phyloP scores from a whole-genome alignment of 148 eudicot species.

The Limonium bicolor region DNA sequence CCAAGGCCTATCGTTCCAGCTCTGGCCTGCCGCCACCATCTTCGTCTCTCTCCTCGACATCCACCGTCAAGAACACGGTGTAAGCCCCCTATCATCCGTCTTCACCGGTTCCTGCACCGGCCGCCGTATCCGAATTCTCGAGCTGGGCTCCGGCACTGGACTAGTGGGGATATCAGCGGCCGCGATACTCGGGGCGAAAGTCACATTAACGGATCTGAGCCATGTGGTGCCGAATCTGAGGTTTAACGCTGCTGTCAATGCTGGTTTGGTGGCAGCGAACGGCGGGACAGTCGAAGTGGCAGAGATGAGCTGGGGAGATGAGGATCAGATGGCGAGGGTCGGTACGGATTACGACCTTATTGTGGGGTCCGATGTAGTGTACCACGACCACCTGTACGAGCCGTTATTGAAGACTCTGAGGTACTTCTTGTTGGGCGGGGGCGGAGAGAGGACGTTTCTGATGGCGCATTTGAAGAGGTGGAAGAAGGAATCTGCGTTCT shows the following conservation, averaged over 20 bases:
- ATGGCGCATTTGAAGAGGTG: slow-evolving; percentile 88
- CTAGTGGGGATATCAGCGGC: slow-evolving; percentile 70
- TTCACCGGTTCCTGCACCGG: not conserved
- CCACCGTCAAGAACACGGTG: slow-evolving; percentile 2
- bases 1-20: slow-evolving; percentile 67
- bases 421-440: slow-evolving; percentile 23
- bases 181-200: slow-evolving; percentile 46
- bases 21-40: slow-evolving; percentile 70
- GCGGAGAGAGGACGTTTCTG: slow-evolving; percentile 29
- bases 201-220: slow-evolving; percentile 67
- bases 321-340: slow-evolving; percentile 36
- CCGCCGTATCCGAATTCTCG: slow-evolving; percentile 46
- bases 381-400: slow-evolving; percentile 56
- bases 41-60: slow-evolving; percentile 40
- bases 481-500: slow-evolving; percentile 71
- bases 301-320: slow-evolving; percentile 57
- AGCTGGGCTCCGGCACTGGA: slow-evolving; percentile 82
- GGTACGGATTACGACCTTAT: slow-evolving; percentile 49
- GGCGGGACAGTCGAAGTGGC: slow-evolving; percentile 40
- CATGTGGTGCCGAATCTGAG: slow-evolving; percentile 45
- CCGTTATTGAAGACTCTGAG: slow-evolving; percentile 48
- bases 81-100: slow-evolving; percentile 10
- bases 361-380: slow-evolving; percentile 71
- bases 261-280: slow-evolving; percentile 8
- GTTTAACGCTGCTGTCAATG: slow-evolving; percentile 35